Conservation (phyloP, 352 stramenopile genomes). For the Phytophthora aleatoria region DNA sequence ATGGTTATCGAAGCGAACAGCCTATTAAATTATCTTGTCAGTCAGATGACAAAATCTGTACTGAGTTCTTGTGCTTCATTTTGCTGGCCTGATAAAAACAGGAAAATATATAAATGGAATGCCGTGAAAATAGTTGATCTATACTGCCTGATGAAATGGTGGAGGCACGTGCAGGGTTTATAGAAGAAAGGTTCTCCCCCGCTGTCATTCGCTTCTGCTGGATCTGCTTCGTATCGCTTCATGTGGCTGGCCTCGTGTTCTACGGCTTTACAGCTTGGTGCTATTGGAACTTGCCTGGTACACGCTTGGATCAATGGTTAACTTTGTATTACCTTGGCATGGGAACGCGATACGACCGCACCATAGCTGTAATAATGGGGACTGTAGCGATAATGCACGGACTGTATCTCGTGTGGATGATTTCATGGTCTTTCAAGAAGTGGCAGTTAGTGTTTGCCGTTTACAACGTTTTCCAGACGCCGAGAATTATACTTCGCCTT, state of each 20-base stretch:
- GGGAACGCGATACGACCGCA: slow-evolving; percentile 8
- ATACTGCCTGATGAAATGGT: neutral
- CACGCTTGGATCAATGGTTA: slow-evolving; percentile 19
- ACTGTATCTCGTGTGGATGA: slow-evolving; percentile 17
- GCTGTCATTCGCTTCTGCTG: slow-evolving; percentile 15
- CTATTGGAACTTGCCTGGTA: slow-evolving; percentile 28
- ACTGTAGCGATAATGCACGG: slow-evolving; percentile 10
- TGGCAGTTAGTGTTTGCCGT: slow-evolving; percentile 8
- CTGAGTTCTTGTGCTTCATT: too few species aligned
- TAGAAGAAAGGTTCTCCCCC: slow-evolving; percentile 14
- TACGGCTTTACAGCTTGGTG: slow-evolving; percentile 22
- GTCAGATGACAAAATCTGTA: too few species aligned
- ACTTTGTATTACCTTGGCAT: slow-evolving; percentile 17
- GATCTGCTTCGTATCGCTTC: slow-evolving; percentile 16
- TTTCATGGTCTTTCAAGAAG: slow-evolving; percentile 17
- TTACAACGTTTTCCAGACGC: slow-evolving; percentile 5
- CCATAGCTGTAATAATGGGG: slow-evolving; percentile 13
- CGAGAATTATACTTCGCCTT: neutral
- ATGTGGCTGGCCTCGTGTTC: slow-evolving; percentile 12
- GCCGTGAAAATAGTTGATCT: neutral
- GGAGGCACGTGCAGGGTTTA: neutral
- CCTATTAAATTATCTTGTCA: too few species aligned
- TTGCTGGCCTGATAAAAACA: neutral
- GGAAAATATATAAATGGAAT: slow-evolving; percentile 4
- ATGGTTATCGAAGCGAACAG: too few species aligned